Evolutionary conservation across 1,284 basidiomycete genomes (phyloP).

Genomic region (Ustilago curta): DNA sequence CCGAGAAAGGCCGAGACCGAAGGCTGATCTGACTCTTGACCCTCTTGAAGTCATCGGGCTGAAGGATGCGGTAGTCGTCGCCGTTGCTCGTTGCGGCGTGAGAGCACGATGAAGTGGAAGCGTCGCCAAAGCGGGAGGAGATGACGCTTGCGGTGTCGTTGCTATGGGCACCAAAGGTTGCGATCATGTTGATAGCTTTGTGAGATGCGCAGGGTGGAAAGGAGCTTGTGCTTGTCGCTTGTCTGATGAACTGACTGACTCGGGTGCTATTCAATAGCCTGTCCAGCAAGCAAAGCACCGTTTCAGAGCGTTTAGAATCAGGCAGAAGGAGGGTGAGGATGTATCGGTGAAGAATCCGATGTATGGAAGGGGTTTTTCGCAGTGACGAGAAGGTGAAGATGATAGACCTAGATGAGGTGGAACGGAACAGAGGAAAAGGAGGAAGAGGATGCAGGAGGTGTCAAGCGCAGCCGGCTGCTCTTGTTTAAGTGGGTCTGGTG

Average conservation of each 20-base stretch:
- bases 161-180: conserved; percentile 9
- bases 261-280: background rate
- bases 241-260: background rate
- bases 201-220: background rate
- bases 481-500: background rate
- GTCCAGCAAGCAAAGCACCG: background rate
- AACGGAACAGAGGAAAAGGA: background rate
- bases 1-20: conserved; percentile 22
- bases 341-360: background rate
- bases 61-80: conserved; percentile 32
- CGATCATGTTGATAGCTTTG: background rate
- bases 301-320: background rate
- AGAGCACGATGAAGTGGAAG: conserved; percentile 9
- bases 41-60: conserved; percentile 39
- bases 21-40: conserved; percentile 22
- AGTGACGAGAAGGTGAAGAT: background rate
- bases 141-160: background rate
- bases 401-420: background rate
- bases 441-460: background rate
- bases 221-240: background rate
- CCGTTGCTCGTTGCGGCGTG: conserved; percentile 4
- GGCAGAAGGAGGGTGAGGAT: background rate
- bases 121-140: conserved; percentile 7
- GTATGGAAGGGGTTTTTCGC: background rate
- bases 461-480: conserved; percentile 1